Base-by-base conservation (phyloP, 2,329 filamentous ascomycete species). In the Pestalotiopsis sp. region DNA sequence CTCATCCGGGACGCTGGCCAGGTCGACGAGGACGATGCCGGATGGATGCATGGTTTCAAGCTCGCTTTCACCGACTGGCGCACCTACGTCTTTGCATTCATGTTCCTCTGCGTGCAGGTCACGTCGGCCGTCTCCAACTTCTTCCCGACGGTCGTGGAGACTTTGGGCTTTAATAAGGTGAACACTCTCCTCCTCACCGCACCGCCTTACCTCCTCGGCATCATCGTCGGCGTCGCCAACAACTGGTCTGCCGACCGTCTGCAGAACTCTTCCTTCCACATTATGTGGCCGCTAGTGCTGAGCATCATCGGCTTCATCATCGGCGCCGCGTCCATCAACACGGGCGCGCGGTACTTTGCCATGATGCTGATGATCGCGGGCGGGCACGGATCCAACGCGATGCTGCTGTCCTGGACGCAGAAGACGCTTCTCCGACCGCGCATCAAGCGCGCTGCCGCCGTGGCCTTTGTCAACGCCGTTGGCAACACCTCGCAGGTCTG, bases 1-100 rank as follows among this genome's bases (percentile, higher is more conserved):
- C 84, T 85, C 78, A 82, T 84, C 65, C 80, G 81, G 64, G 86
- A 89, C 70, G 81, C 87, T 11, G 83, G 84, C 38, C 83, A 84
- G 38, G 74, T 81, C 27, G 77, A 79, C 17, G 69, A 73, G 7
- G 69, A 75, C 56, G 81, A 80, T 6, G 84, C 79, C 4, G 80
- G 81, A 4, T 83, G 78, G 80, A 80, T 81, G 45, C 45, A 52
- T 5, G 86, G 86, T 2, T 80, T 88, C 38, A 83, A 83, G 73
- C 81, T 85, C 68, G 86, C 86, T 0, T 79, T 81, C 65, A 75
- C 73, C 13, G 87, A 89, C 69, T 84, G 83, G 72, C 80, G 85
- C 66, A 82, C 85, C 0, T 88, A 85, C 81, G 74, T 89, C 2
- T 84, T 87, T 70, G 23, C 17, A 4, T 52, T 52, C 45, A 52